Evolutionary conservation across 2,329 filamentous ascomycete species (phyloP).

Genomic region (Fusarium albidum): DNA sequence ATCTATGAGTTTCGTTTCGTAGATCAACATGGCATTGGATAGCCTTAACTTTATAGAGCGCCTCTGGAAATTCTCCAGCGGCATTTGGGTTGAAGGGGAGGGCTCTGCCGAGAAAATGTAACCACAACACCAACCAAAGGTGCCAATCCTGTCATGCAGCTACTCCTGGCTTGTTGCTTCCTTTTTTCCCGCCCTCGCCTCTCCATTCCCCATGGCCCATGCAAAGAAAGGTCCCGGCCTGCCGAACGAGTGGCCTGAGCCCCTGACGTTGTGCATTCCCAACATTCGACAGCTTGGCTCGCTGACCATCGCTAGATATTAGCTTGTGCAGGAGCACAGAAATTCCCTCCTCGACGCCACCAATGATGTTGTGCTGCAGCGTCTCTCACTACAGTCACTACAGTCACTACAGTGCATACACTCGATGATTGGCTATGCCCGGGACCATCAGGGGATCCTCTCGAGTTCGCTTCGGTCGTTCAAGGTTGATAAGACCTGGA

Average conservation of each 20-base stretch:
- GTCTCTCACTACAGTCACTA: background rate
- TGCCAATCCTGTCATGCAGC: slow-evolving; percentile 9
- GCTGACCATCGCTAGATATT: slow-evolving; percentile 10
- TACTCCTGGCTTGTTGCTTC: too few species aligned
- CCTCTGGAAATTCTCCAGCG: slow-evolving; percentile 3
- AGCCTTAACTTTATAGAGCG: background rate
- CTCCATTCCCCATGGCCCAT: too few species aligned
- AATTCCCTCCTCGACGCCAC: slow-evolving; percentile 17
- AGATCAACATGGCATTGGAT: background rate
- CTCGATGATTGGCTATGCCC: slow-evolving; percentile 27
- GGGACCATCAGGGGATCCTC: slow-evolving; percentile 14
- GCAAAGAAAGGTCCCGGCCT: slow-evolving; percentile 12
- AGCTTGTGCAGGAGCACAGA: slow-evolving; percentile 24
- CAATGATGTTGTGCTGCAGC: slow-evolving; percentile 18
- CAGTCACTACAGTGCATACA: background rate
- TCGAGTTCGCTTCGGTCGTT: slow-evolving; percentile 11
- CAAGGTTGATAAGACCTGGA: slow-evolving; percentile 8
- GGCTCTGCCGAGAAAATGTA: background rate
- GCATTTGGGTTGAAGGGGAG: too few species aligned
- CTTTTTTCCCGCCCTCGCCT: background rate
- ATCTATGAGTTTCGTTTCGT: background rate
- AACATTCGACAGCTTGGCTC: slow-evolving; percentile 21
- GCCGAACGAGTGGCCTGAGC: slow-evolving; percentile 38
- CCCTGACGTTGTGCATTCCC: slow-evolving; percentile 28
- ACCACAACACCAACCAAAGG: slow-evolving; percentile 20